Base-by-base conservation (phyloP, 306 rosid genomes). In the Lathyrus aphaca region DNA sequence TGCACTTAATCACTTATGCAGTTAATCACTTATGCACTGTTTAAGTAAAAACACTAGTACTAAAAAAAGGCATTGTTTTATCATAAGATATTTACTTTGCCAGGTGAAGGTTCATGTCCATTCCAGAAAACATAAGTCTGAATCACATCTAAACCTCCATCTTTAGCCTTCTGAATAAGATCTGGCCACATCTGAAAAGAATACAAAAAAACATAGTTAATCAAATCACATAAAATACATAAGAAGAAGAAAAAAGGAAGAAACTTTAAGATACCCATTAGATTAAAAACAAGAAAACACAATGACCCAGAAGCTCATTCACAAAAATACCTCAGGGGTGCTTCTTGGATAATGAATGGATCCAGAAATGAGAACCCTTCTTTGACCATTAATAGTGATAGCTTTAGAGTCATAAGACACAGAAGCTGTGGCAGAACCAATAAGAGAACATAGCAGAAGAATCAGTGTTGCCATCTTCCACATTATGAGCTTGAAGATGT, bases 341-440 rank as follows among this genome's bases (percentile, higher is more conserved):
- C 99, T 95, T 85, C 99, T 91, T 17, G 99, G 99, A 76, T 95
- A 95, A 81, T 95, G 99, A 81, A 95, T 89, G 85, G 97, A 91
- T 78, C 99, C 99, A 80, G 99, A 95, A 77, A 95, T 82, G 74
- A 95, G 97, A 69, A 95, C 87, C 70, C 86, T 95, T 71, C 97
- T 89, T 73, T 86, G 92, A 72, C 97, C 99, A 87, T 95, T 91
- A 71, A 95, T 87, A 85, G 82, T 74, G 77, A 95, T 91, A 71
- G 99, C 92, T 80, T 76, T 95, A 1, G 86, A 80, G 64, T 95
- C 99, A 83, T 95, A 95, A 14, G 96, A 84, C 6, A 95, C 99
- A 68, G 97, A 89, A 14, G 97, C 92, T 25, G 56, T 48, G 29
- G 67, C 86, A 78, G 82, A 80, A 82, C 48, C 72, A 78, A 77